Evolutionary conservation across 2,329 filamentous ascomycete species (phyloP).

Genomic region (Hymenoscyphus infarciens): DNA sequence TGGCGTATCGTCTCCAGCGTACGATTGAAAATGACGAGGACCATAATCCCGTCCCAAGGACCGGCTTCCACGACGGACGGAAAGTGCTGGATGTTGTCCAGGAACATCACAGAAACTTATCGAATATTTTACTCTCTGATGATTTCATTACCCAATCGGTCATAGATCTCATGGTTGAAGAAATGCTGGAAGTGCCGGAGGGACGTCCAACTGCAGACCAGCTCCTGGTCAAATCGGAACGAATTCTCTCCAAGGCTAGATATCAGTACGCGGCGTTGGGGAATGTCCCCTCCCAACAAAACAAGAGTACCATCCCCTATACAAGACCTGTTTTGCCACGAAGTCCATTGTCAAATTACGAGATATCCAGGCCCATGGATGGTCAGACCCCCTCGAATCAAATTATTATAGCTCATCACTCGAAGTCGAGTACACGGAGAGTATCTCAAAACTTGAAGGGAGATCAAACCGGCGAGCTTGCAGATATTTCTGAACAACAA

Average conservation of each 20-base stretch:
- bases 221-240: neutral
- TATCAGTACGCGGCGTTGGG: neutral
- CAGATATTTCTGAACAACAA: neutral
- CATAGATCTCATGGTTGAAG: conserved; percentile 13
- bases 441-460: neutral
- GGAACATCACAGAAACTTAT: conserved; percentile 20
- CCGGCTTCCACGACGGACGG: conserved; percentile 35
- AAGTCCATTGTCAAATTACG: neutral
- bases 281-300: neutral
- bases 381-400: neutral
- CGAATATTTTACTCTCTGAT: conserved; percentile 8
- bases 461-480: neutral
- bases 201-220: conserved; percentile 10
- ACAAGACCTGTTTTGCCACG: neutral
- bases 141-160: conserved; percentile 20
- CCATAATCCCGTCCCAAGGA: conserved; percentile 15
- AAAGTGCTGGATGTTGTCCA: conserved; percentile 28
- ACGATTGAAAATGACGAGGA: conserved; percentile 17
- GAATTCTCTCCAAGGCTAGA: neutral
- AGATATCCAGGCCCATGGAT: neutral
- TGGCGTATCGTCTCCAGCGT: conserved; percentile 27
- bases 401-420: neutral
- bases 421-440: neutral
- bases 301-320: neutral
- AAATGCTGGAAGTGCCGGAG: conserved; percentile 14